Percentiles rank a stretch among this genome's conserved stretches.
These are phyloP conservation scores for Exophiala sp. DNA, from an alignment of 2,329 filamentous ascomycete species.

Conservation along the genomic window DNA sequence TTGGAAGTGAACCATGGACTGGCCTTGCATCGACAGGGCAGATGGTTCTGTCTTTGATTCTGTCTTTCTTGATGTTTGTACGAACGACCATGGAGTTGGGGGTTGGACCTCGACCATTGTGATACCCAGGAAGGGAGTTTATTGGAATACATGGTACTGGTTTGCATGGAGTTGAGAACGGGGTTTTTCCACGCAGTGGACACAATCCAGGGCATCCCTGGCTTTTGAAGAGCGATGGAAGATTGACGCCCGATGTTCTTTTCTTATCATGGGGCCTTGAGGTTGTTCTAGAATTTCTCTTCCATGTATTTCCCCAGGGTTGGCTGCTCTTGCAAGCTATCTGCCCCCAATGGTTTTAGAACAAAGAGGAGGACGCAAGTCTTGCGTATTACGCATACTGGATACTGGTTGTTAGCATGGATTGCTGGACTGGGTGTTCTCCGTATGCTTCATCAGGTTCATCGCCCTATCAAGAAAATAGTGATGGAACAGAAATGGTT, in stretches of 20 bases:
- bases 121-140: conserved; percentile 23
- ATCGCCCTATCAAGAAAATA: conserved; percentile 19
- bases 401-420: conserved; percentile 2
- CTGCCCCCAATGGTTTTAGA: conserved; percentile 3
- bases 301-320: conserved; percentile 4
- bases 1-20: conserved; percentile 14
- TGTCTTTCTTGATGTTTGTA: neutral
- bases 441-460: conserved; percentile 8
- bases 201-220: conserved; percentile 1
- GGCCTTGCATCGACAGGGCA: neutral
- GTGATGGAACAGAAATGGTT: neutral
- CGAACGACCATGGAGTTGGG: neutral
- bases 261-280: conserved; percentile 12
- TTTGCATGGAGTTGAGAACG: conserved; percentile 3
- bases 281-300: conserved; percentile 1
- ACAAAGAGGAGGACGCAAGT: conserved; percentile 22
- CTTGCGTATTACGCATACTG: conserved; percentile 8
- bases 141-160: neutral
- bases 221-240: conserved; percentile 13
- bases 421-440: neutral
- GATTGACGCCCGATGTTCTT: conserved; percentile 3
- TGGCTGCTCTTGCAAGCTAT: conserved; percentile 18
- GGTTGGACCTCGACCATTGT: neutral
- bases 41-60: neutral
- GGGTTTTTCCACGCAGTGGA: neutral